Percentiles rank a stretch among this genome's conserved stretches.
These are phyloP conservation scores for Whalleya microplaca DNA, from an alignment of 2,329 filamentous ascomycete genomes.

Conservation along the genomic window DNA sequence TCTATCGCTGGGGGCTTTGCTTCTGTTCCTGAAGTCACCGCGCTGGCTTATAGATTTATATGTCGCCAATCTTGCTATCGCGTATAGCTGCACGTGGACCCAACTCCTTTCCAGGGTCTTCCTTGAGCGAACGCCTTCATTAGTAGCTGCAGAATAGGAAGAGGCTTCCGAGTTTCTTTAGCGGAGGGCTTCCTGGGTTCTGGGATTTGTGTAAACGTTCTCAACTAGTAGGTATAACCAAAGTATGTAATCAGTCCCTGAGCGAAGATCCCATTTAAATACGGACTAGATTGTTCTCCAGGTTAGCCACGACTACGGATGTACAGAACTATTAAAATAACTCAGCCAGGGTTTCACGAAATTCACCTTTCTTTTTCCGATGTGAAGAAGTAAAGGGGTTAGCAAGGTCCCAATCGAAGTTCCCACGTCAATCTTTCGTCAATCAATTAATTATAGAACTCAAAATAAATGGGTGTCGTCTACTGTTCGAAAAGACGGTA, in stretches of 20 bases:
- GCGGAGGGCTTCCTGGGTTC: background rate
- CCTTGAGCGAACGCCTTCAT: background rate
- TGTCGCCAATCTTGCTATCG: constrained; percentile 1
- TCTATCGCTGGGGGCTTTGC: constrained; percentile 12
- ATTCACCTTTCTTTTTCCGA: background rate
- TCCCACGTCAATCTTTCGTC: constrained; percentile 15
- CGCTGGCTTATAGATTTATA: background rate
- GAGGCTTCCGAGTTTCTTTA: background rate
- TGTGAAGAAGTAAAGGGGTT: background rate
- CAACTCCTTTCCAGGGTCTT: background rate
- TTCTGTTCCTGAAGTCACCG: constrained; percentile 6
- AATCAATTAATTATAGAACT: constrained; percentile 21
- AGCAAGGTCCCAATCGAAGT: constrained; percentile 9
- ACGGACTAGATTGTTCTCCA: too few relatives aligned
- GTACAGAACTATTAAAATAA: too few relatives aligned
- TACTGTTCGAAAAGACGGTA: constrained; percentile 1
- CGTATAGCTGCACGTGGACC: background rate
- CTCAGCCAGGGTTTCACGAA: too few relatives aligned
- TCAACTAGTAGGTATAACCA: background rate
- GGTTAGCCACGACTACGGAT: too few relatives aligned
- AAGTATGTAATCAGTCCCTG: background rate
- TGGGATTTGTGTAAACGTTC: background rate
- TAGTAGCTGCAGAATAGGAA: background rate
- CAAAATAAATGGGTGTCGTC: constrained; percentile 10
- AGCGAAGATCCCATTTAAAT: too few relatives aligned